A percentile compares a stretch with the other conserved stretches of the same genome.
Evolutionary conservation across 2,329 filamentous ascomycete species (phyloP).

Genomic region (Amesomyces nigricolor): DNA sequence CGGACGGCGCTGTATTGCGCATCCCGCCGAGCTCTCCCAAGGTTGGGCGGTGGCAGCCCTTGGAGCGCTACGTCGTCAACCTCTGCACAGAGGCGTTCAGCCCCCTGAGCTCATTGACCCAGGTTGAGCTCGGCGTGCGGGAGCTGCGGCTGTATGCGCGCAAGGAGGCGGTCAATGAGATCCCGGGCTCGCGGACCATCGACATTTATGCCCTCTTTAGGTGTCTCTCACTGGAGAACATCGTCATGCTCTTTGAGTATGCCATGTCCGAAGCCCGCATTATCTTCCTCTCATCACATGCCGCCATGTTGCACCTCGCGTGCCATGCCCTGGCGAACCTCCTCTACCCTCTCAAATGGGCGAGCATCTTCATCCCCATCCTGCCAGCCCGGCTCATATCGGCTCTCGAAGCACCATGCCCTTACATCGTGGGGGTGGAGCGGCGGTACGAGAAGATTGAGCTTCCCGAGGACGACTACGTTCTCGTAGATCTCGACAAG

Average conservation of each 20-base stretch:
- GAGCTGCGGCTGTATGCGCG: conserved; percentile 88
- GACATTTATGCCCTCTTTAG: conserved; percentile 93
- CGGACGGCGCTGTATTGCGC: conserved; percentile 73
- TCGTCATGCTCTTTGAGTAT: conserved; percentile 89
- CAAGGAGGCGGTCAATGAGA: conserved; percentile 87
- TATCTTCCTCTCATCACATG: conserved; percentile 92
- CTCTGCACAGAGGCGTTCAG: conserved; percentile 92
- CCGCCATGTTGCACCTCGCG: conserved; percentile 90
- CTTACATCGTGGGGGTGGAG: conserved; percentile 95
- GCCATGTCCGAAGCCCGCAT: conserved; percentile 89
- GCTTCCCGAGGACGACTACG: conserved; percentile 90
- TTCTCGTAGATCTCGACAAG: conserved; percentile 87
- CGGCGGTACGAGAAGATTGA: conserved; percentile 80
- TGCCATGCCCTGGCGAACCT: conserved; percentile 81
- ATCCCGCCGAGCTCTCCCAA: conserved; percentile 84
- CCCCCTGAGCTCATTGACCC: conserved; percentile 87
- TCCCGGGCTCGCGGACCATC: conserved; percentile 83
- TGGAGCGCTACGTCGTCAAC: conserved; percentile 96
- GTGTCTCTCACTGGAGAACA: conserved; percentile 82
- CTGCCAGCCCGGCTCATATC: conserved; percentile 83
- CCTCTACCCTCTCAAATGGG: conserved; percentile 87
- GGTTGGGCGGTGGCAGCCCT: conserved; percentile 89
- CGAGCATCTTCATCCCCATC: conserved; percentile 88
- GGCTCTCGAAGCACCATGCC: conserved; percentile 88
- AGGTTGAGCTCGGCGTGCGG: conserved; percentile 85